Evolutionary conservation across 2,329 filamentous ascomycete species (phyloP).

Genomic region (Cryphonectria nitschkei): DNA sequence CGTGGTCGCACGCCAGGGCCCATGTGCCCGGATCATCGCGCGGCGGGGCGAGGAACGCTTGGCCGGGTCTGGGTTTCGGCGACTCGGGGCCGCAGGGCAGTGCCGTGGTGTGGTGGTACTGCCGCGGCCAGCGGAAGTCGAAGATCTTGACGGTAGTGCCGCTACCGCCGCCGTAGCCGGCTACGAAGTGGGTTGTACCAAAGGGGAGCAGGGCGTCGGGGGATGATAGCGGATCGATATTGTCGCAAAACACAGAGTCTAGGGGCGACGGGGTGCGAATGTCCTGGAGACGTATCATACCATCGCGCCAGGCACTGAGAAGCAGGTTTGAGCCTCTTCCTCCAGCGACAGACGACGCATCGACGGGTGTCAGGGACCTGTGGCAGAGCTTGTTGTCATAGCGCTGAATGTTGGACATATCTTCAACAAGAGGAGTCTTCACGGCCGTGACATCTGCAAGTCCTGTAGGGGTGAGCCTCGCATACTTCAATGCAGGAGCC

Average conservation of each 20-base stretch:
- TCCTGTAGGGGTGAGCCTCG: constrained; percentile 51
- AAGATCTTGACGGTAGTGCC: constrained; percentile 53
- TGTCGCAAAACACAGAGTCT: constrained; percentile 56
- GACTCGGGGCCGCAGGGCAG: constrained; percentile 47
- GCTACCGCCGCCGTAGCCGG: constrained; percentile 51
- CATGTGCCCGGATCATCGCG: background rate
- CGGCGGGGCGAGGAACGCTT: constrained; percentile 36
- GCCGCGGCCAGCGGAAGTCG: constrained; percentile 55
- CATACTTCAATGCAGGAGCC: constrained; percentile 48
- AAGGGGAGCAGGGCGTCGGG: constrained; percentile 54
- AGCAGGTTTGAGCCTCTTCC: constrained; percentile 46
- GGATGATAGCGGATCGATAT: constrained; percentile 51
- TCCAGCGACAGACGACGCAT: constrained; percentile 36
- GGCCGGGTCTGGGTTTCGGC: constrained; percentile 43
- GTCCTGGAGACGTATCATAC: constrained; percentile 52
- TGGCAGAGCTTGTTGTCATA: constrained; percentile 36
- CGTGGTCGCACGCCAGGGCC: constrained; percentile 41
- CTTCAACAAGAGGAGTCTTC: constrained; percentile 37
- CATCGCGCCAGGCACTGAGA: constrained; percentile 58
- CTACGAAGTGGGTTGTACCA: constrained; percentile 55
- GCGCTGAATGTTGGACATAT: constrained; percentile 34
- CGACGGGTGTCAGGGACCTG: constrained; percentile 52
- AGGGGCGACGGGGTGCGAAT: constrained; percentile 51
- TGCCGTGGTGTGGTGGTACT: constrained; percentile 53
- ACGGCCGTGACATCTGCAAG: constrained; percentile 42